Conservation (phyloP, 106 monocot genomes). For the Dendrobium chrysotoxum region DNA sequence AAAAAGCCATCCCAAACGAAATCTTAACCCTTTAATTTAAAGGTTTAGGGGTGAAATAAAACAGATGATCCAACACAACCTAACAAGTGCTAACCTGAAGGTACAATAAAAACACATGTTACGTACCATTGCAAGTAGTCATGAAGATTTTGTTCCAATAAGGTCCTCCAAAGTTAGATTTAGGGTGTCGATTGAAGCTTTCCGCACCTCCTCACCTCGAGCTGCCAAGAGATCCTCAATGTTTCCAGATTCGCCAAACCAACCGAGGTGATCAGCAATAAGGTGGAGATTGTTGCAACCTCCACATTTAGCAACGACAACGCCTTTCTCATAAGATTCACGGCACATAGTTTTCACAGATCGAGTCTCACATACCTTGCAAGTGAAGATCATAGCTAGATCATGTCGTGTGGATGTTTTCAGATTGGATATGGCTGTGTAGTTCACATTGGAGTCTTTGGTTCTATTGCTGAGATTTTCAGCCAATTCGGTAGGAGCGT, state of each 20-base stretch:
- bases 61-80: not conserved
- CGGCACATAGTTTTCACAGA: conserved; percentile 70
- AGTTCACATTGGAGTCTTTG: conserved; percentile 18
- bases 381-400: conserved; percentile 83
- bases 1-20: too few relatives aligned
- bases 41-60: not conserved
- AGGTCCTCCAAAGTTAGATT: conserved; percentile 81
- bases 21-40: too few relatives aligned
- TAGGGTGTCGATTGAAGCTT: conserved; percentile 63
- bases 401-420: conserved; percentile 67
- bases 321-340: conserved; percentile 86
- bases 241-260: conserved; percentile 83
- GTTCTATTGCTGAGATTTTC: not conserved
- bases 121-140: too few relatives aligned
- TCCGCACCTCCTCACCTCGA: conserved; percentile 71
- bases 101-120: not conserved
- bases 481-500: not conserved
- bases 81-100: not conserved
- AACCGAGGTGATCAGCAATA: conserved; percentile 80
- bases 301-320: conserved; percentile 68
- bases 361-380: conserved; percentile 90
- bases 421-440: conserved; percentile 46
- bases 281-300: conserved; percentile 92
- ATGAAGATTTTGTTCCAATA: conserved; percentile 35
- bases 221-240: conserved; percentile 75